Conservation (phyloP, 2,329 filamentous ascomycete species). For the Venturia carpophila region DNA sequence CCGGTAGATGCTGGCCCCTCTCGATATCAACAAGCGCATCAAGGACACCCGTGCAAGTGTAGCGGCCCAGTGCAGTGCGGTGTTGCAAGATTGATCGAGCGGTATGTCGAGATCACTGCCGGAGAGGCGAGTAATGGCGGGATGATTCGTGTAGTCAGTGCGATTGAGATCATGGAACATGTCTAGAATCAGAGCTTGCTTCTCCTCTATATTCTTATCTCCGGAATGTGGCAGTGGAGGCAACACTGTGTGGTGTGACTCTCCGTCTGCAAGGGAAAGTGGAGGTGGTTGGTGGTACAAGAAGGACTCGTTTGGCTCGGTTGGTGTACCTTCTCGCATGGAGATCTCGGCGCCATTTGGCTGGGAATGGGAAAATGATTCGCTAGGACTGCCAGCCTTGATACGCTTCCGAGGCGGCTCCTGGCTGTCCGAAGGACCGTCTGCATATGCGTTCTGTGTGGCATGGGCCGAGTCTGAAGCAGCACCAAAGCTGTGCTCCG, state of each 20-base stretch:
- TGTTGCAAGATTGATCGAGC: conserved; percentile 81
- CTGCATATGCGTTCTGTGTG: conserved; percentile 42
- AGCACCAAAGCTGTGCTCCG: conserved; percentile 64
- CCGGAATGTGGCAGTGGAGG: conserved; percentile 54
- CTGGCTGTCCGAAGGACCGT: conserved; percentile 39
- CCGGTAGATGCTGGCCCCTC: conserved; percentile 78
- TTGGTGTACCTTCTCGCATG: conserved; percentile 58
- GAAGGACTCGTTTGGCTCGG: conserved; percentile 74
- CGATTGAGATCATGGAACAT: conserved; percentile 67
- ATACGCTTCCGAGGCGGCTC: conserved; percentile 79
- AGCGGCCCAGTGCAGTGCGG: conserved; percentile 91
- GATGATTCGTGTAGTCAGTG: conserved; percentile 65
- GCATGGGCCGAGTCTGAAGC: conserved; percentile 59
- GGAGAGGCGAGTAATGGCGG: conserved; percentile 66
- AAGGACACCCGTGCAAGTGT: conserved; percentile 81
- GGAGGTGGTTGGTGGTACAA: conserved; percentile 48
- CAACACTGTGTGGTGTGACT: conserved; percentile 49
- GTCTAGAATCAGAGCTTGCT: conserved; percentile 72
- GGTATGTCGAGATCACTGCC: conserved; percentile 83
- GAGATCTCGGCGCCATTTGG: conserved; percentile 48
- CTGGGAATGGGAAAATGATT: conserved; percentile 30
- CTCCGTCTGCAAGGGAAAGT: conserved; percentile 36
- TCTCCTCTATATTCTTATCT: conserved; percentile 63
- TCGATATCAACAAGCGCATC: conserved; percentile 69
- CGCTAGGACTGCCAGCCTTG: conserved; percentile 38